Evolutionary conservation across 1,139 yeast species (phyloP).

Genomic region (Nakaseomyces uthaithaninus): DNA sequence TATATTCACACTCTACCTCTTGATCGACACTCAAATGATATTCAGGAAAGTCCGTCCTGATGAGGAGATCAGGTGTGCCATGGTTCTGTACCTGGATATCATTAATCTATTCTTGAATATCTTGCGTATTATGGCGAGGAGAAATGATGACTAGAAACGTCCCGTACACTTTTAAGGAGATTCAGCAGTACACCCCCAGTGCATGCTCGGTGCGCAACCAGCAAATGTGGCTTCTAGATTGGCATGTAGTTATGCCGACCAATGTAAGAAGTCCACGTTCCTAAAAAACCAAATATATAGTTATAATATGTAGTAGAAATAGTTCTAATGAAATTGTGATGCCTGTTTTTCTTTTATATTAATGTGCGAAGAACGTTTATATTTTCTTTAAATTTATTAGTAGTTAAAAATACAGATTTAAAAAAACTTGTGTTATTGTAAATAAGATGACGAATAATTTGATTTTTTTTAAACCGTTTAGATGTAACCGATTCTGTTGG

Average conservation of each 20-base stretch:
- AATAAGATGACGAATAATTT: slow-evolving; percentile 6
- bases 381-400: slow-evolving; percentile 3
- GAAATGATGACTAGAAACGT: slow-evolving; percentile 37
- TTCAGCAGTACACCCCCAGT: too few species aligned
- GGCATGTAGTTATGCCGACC: too few species aligned
- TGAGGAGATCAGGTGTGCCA: slow-evolving; percentile 76
- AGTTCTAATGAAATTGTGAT: too few species aligned
- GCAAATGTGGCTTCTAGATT: too few species aligned
- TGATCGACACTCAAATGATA: slow-evolving; percentile 76
- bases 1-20: slow-evolving; percentile 61
- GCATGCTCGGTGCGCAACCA: too few species aligned
- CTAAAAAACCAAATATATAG: too few species aligned
- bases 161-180: too few species aligned
- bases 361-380: slow-evolving; percentile 7
- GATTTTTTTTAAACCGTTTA: slow-evolving; percentile 35
- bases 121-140: slow-evolving; percentile 54
- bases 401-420: slow-evolving; percentile 7
- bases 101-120: slow-evolving; percentile 73
- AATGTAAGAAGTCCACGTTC: too few species aligned
- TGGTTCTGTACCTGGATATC: slow-evolving; percentile 70
- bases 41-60: slow-evolving; percentile 77
- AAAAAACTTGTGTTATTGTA: slow-evolving; percentile 6
- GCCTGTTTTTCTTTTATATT: neutral
- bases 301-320: too few species aligned
- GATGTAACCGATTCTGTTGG: slow-evolving; percentile 99